A percentile compares a stretch with the other conserved stretches of the same genome.
Conservation (phyloP, 768 basidiomycete species). For the Podaxis sp. region DNA sequence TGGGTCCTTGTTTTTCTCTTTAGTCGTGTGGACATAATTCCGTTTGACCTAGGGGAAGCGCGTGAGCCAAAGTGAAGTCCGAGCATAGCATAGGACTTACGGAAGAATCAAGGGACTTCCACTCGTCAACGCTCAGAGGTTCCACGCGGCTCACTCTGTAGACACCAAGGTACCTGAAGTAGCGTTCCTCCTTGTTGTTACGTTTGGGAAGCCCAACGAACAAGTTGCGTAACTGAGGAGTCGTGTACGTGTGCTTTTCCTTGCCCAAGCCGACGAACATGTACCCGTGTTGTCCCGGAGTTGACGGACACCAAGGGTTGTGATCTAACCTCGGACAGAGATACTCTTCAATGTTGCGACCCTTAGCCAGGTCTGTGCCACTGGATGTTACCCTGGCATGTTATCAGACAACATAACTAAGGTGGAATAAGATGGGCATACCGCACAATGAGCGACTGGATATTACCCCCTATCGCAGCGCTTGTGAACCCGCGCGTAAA, state of each 20-base stretch:
- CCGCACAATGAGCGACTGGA: conserved; percentile 39
- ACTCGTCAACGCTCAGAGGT: conserved; percentile 44
- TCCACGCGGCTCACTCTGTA: conserved; percentile 44
- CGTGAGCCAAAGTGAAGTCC: conserved; percentile 2
- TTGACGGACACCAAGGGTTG: conserved; percentile 54
- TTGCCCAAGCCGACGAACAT: conserved; percentile 55
- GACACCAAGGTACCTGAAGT: conserved; percentile 46
- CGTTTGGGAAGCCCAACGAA: conserved; percentile 43
- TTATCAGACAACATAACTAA: background rate
- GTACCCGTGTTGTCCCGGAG: conserved; percentile 51
- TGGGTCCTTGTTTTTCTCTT: conserved; percentile 36
- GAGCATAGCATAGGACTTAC: conserved; percentile 27
- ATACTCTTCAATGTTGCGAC: conserved; percentile 37
- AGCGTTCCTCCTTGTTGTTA: conserved; percentile 23
- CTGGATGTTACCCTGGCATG: conserved; percentile 25
- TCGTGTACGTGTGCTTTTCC: conserved; percentile 41
- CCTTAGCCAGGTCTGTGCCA: conserved; percentile 30
- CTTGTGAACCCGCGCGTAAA: conserved; percentile 43
- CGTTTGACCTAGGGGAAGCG: conserved; percentile 26
- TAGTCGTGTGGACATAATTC: conserved; percentile 38
- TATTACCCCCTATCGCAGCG: conserved; percentile 36
- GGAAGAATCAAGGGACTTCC: conserved; percentile 38
- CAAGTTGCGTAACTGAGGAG: conserved; percentile 40
- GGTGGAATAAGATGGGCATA: conserved; percentile 18
- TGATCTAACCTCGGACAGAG: conserved; percentile 51